phyloP scores from a whole-genome alignment of 1,284 basidiomycete genomes.

The Chondrostereum purpureum region DNA sequence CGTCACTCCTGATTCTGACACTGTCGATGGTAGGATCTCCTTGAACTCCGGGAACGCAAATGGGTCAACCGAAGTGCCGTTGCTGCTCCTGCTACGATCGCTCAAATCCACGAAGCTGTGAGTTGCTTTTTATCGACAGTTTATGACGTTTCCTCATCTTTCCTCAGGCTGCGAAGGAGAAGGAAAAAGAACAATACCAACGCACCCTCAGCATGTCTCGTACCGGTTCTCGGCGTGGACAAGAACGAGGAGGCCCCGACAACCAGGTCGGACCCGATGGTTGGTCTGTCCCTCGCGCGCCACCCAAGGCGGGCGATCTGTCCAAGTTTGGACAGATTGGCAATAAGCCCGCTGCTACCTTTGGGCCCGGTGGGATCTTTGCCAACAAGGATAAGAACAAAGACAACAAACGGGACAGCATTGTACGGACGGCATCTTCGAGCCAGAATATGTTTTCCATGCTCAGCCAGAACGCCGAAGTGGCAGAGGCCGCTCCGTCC shows the following conservation, averaged over 20 bases:
- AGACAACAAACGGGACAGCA: conserved; percentile 59
- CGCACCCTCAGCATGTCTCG: conserved; percentile 44
- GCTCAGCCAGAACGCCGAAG: conserved; percentile 56
- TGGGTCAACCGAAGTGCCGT: conserved; percentile 82
- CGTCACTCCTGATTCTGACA: conserved; percentile 13
- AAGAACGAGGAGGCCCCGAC: conserved; percentile 53
- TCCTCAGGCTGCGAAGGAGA: conserved; percentile 55
- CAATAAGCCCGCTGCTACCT: conserved; percentile 54
- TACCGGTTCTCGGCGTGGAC: conserved; percentile 84
- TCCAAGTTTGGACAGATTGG: conserved; percentile 84
- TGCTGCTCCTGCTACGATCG: conserved; percentile 83
- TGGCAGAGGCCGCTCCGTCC: conserved; percentile 35
- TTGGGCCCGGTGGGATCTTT: conserved; percentile 79
- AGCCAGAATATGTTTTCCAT: conserved; percentile 85
- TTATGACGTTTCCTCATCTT: conserved; percentile 7
- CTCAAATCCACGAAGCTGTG: conserved; percentile 84
- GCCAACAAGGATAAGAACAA: conserved; percentile 46
- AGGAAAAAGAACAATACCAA: conserved; percentile 59
- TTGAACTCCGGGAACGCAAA: conserved; percentile 80
- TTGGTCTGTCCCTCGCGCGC: conserved; percentile 78
- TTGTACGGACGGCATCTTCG: conserved; percentile 76
- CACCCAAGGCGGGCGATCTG: conserved; percentile 79
- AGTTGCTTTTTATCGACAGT: conserved; percentile 21
- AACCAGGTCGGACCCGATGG: conserved; percentile 63
- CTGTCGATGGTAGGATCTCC: conserved; percentile 57